Evolutionary conservation across 2,329 filamentous ascomycete species (phyloP).

Genomic region (Claviceps cyperi): DNA sequence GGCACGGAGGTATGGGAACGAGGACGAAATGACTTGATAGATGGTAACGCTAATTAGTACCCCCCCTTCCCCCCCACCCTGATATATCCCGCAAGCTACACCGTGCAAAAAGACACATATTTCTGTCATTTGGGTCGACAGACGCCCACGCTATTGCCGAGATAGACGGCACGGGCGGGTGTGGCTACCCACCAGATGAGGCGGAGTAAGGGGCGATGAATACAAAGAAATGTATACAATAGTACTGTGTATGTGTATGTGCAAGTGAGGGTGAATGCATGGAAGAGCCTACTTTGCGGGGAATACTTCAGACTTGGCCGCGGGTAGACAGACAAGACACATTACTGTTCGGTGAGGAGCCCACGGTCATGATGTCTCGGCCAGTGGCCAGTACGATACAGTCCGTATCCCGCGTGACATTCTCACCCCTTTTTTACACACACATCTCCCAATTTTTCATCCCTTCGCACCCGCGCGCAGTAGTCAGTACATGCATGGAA

Average conservation of each 20-base stretch:
- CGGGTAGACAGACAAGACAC: no score
- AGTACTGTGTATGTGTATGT: not conserved
- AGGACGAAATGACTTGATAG: conserved; percentile 7
- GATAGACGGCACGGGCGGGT: conserved; percentile 2
- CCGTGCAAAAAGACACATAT: conserved; percentile 8
- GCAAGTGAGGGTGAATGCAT: not conserved
- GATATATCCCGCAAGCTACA: conserved; percentile 23
- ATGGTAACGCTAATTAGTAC: conserved; percentile 7
- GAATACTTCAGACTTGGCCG: no score
- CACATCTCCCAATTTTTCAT: no score
- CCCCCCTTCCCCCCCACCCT: conserved; percentile 7
- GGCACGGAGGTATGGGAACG: not conserved
- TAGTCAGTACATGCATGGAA: no score
- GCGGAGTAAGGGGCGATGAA: not conserved
- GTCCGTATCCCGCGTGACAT: no score
- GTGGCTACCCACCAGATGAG: conserved; percentile 1
- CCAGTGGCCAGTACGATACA: no score
- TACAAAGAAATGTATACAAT: not conserved
- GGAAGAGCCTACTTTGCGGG: no score
- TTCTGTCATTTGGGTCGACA: not conserved
- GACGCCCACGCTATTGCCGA: conserved; percentile 1
- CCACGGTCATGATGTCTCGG: no score
- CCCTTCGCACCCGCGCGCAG: no score
- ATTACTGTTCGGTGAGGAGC: no score
- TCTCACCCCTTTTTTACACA: no score